These are phyloP conservation scores for Candolleomyces eurysporus DNA, from an alignment of 768 basidiomycete species.

Conservation along the genomic window DNA sequence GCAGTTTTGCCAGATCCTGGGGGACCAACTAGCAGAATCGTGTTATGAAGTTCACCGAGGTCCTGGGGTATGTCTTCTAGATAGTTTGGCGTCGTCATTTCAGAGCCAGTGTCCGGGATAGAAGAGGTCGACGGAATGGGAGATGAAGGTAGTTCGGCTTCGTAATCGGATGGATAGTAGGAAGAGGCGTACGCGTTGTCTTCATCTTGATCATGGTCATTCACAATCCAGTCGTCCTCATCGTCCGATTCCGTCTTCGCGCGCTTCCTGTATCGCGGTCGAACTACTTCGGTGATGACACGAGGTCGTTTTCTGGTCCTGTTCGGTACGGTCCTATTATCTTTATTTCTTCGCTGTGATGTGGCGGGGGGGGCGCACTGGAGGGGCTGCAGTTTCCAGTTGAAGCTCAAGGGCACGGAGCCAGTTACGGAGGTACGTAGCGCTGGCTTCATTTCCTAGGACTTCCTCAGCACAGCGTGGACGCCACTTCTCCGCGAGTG, in stretches of 20 bases:
- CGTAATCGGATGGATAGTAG: not conserved
- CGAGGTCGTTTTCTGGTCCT: conserved; percentile 52
- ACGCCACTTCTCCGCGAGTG: conserved; percentile 76
- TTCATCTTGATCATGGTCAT: conserved; percentile 39
- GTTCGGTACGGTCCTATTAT: conserved; percentile 19
- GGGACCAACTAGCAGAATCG: conserved; percentile 82
- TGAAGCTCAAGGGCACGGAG: conserved; percentile 66
- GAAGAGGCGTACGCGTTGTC: conserved; percentile 22
- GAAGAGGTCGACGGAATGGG: conserved; percentile 3
- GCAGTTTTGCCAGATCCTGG: conserved; percentile 88
- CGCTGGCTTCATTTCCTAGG: conserved; percentile 72
- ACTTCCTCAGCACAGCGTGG: conserved; percentile 73
- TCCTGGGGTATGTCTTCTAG: conserved; percentile 13
- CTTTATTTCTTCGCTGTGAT: conserved; percentile 10
- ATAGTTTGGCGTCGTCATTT: not conserved
- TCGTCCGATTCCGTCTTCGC: conserved; percentile 52
- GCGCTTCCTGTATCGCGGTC: conserved; percentile 49
- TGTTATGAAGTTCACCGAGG: conserved; percentile 67
- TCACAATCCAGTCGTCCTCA: conserved; percentile 61
- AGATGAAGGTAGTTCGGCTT: conserved; percentile 6
- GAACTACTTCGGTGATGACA: conserved; percentile 53
- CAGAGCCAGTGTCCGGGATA: conserved; percentile 7
- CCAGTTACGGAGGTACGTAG: conserved; percentile 77
- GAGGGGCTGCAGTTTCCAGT: conserved; percentile 24
- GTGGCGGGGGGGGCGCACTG: not conserved